Conservation (phyloP, 345 rosid species). For the Cardiospermum halicacabum region DNA sequence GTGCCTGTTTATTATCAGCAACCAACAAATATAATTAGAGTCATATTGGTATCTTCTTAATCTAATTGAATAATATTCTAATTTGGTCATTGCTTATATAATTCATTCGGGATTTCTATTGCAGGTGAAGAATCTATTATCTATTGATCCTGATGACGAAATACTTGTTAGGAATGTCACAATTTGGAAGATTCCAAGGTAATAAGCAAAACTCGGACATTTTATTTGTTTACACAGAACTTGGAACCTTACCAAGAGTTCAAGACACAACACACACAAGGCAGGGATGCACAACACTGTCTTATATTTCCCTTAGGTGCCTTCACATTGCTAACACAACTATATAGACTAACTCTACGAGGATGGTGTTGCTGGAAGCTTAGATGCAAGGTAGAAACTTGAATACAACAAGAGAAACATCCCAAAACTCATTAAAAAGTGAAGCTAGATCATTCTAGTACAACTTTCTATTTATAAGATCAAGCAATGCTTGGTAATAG, state of each 20-base stretch:
- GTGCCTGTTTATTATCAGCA: constrained; percentile 60
- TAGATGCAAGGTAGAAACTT: not conserved
- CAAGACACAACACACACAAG: not conserved
- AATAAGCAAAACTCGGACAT: not conserved
- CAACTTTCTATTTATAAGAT: not conserved
- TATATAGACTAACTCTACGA: not conserved
- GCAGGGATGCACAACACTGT: not conserved
- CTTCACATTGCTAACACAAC: too few species aligned
- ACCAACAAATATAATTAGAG: constrained; percentile 57
- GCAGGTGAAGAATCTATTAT: constrained; percentile 58
- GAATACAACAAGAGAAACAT: not conserved
- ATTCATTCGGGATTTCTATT: not conserved
- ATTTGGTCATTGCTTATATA: not conserved
- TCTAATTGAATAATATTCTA: not conserved
- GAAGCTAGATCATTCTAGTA: not conserved
- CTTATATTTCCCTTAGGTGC: not conserved
- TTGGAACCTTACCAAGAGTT: not conserved
- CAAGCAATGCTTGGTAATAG: not conserved
- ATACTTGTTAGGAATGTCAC: constrained; percentile 52
- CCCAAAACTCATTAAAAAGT: not conserved
- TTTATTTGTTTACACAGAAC: too few species aligned
- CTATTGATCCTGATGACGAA: constrained; percentile 49
- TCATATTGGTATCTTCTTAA: constrained; percentile 38
- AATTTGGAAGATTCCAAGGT: constrained; percentile 64
- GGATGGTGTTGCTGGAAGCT: not conserved